phyloP scores from a whole-genome alignment of 2,329 filamentous ascomycete species.

The Chrysosporium keratinophilum region DNA sequence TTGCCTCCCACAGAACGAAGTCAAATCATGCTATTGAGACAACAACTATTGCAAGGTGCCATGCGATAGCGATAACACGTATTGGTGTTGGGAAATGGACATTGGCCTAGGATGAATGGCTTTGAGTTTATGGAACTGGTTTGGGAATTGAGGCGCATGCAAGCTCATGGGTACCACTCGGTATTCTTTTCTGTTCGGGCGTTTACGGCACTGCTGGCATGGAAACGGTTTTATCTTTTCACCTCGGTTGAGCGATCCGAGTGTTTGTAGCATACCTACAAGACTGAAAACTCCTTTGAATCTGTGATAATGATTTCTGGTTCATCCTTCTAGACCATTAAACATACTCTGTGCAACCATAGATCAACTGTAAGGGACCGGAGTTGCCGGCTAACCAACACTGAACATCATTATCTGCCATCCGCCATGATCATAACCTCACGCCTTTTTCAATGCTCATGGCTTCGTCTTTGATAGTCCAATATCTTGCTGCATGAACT shows the following conservation, averaged over 20 bases:
- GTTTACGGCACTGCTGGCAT: background rate
- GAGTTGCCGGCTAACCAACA: too few relatives aligned
- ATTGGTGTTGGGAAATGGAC: background rate
- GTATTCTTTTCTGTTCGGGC: background rate
- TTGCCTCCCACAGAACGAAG: slow-evolving; percentile 63
- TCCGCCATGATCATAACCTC: too few relatives aligned
- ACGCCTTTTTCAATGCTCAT: too few relatives aligned
- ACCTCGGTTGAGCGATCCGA: background rate
- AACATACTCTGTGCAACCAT: too few relatives aligned
- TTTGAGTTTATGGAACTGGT: background rate
- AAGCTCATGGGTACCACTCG: background rate
- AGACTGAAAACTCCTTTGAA: background rate
- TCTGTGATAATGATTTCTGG: background rate
- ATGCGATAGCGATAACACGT: slow-evolving; percentile 55
- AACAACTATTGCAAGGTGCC: slow-evolving; percentile 72
- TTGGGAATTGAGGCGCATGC: background rate
- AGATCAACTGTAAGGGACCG: too few relatives aligned
- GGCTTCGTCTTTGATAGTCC: too few relatives aligned
- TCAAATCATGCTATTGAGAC: slow-evolving; percentile 69
- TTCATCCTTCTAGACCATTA: background rate
- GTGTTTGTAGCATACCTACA: background rate
- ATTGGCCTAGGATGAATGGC: background rate
- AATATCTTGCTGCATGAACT: too few relatives aligned
- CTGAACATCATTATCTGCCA: too few relatives aligned
- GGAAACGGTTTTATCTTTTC: background rate